phyloP scores from a whole-genome alignment of 1,139 yeast species.

The Lodderomyces orthopsilosis region DNA sequence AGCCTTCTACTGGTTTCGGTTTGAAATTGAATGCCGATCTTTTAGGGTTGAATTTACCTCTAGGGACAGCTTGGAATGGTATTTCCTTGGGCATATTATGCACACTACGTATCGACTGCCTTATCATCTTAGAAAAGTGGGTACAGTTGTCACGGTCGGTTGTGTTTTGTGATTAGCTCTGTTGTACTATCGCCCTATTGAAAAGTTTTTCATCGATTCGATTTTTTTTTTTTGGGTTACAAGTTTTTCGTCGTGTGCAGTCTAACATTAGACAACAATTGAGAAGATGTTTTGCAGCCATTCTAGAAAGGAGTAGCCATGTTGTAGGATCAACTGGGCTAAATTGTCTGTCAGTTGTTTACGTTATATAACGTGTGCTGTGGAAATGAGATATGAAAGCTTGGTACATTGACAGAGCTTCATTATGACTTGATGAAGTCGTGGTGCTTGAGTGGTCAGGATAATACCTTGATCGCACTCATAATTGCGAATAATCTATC shows the following conservation, averaged over 20 bases:
- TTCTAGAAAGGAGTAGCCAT: neutral
- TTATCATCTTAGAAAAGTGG: slow-evolving; percentile 8
- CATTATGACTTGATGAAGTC: no score
- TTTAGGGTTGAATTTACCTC: slow-evolving; percentile 35
- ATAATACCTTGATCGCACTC: no score
- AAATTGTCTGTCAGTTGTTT: neutral
- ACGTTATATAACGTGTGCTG: no score
- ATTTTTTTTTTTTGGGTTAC: neutral
- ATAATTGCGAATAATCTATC: no score
- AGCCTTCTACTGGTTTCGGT: slow-evolving; percentile 39
- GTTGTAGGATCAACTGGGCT: neutral
- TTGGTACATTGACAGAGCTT: no score
- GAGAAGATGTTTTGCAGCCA: neutral
- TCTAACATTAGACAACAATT: neutral
- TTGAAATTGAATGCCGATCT: slow-evolving; percentile 45
- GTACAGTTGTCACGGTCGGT: neutral
- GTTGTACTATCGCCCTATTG: neutral
- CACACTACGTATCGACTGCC: slow-evolving; percentile 12
- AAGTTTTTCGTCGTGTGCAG: slow-evolving; percentile 1
- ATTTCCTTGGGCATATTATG: slow-evolving; percentile 14
- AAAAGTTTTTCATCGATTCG: slow-evolving; percentile 4
- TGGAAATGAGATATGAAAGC: no score
- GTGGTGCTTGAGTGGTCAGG: no score
- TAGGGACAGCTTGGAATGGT: slow-evolving; percentile 37
- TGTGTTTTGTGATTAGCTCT: neutral